A percentile compares a stretch with the other conserved stretches of the same genome.
Evolutionary conservation across 2,329 filamentous ascomycete species (phyloP).

Genomic region (Furcasterigmium furcatum): DNA sequence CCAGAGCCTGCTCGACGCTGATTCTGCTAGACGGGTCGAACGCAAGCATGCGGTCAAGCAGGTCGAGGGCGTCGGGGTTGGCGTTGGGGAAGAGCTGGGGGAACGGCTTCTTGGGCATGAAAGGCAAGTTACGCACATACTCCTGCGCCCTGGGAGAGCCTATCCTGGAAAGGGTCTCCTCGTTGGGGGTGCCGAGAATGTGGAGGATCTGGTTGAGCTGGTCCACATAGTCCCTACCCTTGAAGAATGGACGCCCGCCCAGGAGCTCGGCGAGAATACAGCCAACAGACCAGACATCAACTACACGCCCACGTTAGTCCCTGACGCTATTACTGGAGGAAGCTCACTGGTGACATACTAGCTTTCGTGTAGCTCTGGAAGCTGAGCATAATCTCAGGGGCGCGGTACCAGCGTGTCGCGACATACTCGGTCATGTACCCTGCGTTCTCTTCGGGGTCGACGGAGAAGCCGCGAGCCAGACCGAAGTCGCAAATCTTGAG

Average conservation of each 20-base stretch:
- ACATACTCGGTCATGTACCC: slow-evolving; percentile 99
- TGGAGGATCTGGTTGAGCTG: slow-evolving; percentile 99
- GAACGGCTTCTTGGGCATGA: slow-evolving; percentile 93
- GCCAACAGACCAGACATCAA: slow-evolving; percentile 98
- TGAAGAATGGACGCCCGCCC: slow-evolving; percentile 96
- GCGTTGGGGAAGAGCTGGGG: slow-evolving; percentile 85
- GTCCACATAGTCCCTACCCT: slow-evolving; percentile 98
- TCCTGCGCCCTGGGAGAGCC: slow-evolving; percentile 95
- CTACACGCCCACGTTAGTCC: slow-evolving; percentile 38
- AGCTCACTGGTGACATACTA: slow-evolving; percentile 64
- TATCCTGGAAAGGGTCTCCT: slow-evolving; percentile 90
- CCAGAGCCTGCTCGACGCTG: slow-evolving; percentile 89
- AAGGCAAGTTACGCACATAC: slow-evolving; percentile 94
- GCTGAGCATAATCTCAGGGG: slow-evolving; percentile 98
- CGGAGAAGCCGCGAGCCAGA: slow-evolving; percentile 90
- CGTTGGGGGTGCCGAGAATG: slow-evolving; percentile 94
- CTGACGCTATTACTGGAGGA: not conserved
- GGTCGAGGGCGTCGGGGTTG: slow-evolving; percentile 92
- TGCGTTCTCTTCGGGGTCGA: slow-evolving; percentile 96
- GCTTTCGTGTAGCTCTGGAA: slow-evolving; percentile 99
- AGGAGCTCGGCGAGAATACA: slow-evolving; percentile 96
- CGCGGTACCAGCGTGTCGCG: slow-evolving; percentile 91
- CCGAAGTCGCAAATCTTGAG: slow-evolving; percentile 99
- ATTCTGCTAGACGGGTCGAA: slow-evolving; percentile 95
- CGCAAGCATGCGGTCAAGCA: slow-evolving; percentile 94